Conservation (phyloP, 2,329 filamentous ascomycete species). For the Nannizzia gypsea region DNA sequence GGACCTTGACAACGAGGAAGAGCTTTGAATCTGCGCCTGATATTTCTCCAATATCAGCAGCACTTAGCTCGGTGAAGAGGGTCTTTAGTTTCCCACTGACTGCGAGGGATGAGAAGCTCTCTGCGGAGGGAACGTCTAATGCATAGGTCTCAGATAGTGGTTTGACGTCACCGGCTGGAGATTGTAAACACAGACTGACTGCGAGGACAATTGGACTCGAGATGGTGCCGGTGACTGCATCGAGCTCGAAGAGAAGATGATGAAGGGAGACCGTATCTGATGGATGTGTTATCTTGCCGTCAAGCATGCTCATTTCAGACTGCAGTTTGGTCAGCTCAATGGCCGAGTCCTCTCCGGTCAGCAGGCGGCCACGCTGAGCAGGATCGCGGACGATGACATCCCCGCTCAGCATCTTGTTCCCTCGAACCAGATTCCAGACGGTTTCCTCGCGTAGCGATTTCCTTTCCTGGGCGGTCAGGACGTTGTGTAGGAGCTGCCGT, state of each 20-base stretch:
- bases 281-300: conserved; percentile 60
- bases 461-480: conserved; percentile 78
- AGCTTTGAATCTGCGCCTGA: conserved; percentile 56
- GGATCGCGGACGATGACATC: conserved; percentile 94
- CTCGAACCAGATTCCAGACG: conserved; percentile 87
- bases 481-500: conserved; percentile 85
- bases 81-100: conserved; percentile 63
- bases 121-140: conserved; percentile 63
- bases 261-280: conserved; percentile 58
- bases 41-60: conserved; percentile 57
- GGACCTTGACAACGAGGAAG: conserved; percentile 72
- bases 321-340: conserved; percentile 84
- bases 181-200: conserved; percentile 64
- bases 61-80: conserved; percentile 74
- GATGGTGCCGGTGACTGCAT: conserved; percentile 64
- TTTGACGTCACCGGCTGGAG: conserved; percentile 49
- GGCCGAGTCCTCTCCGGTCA: conserved; percentile 87
- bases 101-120: conserved; percentile 54
- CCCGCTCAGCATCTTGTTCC: conserved; percentile 86
- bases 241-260: conserved; percentile 77
- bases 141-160: conserved; percentile 74
- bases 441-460: conserved; percentile 70
- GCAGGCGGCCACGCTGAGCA: conserved; percentile 63
- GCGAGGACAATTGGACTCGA: conserved; percentile 65
- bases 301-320: conserved; percentile 87